phyloP scores from a whole-genome alignment of 1,284 basidiomycete genomes.

The Rhodotorula sp. region DNA sequence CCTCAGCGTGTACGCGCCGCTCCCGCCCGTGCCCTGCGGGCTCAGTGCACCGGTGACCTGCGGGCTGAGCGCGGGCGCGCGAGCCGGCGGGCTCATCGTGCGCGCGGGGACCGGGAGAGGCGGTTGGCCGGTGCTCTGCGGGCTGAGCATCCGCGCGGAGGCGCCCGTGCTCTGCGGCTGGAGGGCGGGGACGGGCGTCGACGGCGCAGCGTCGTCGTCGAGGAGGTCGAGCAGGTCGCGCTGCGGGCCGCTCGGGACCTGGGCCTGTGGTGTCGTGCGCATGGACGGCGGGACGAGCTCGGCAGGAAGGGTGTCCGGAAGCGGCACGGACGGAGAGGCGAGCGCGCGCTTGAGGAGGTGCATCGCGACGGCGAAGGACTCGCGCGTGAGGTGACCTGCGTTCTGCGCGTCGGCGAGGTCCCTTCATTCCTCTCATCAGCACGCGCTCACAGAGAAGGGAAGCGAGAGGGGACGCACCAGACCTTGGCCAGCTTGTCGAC shows the following conservation, averaged over 20 bases:
- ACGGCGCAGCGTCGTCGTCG: constrained; percentile 61
- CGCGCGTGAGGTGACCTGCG: constrained; percentile 81
- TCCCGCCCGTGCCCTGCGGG: constrained; percentile 39
- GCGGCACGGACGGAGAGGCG: constrained; percentile 52
- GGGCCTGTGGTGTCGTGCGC: constrained; percentile 14
- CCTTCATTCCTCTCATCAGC: constrained; percentile 57
- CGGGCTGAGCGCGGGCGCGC: not conserved
- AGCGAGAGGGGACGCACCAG: constrained; percentile 64
- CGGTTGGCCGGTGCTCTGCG: constrained; percentile 16
- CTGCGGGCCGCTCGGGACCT: constrained; percentile 44
- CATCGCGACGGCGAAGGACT: constrained; percentile 96
- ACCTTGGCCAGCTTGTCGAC: constrained; percentile 83
- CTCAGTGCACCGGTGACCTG: constrained; percentile 25
- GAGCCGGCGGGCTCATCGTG: constrained; percentile 2
- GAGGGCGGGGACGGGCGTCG: constrained; percentile 54
- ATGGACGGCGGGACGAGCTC: constrained; percentile 70
- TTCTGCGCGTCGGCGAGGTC: constrained; percentile 91
- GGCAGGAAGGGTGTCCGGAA: constrained; percentile 71
- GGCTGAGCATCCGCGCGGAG: constrained; percentile 35
- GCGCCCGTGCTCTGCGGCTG: constrained; percentile 38
- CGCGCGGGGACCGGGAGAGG: not conserved
- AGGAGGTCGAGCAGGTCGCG: constrained; percentile 57
- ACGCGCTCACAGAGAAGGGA: not conserved
- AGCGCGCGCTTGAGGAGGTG: constrained; percentile 88
- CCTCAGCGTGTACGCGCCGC: constrained; percentile 8